Evolutionary conservation across 495 filamentous ascomycete genomes (phyloP).

Genomic region (Lentithecium fluviatile): DNA sequence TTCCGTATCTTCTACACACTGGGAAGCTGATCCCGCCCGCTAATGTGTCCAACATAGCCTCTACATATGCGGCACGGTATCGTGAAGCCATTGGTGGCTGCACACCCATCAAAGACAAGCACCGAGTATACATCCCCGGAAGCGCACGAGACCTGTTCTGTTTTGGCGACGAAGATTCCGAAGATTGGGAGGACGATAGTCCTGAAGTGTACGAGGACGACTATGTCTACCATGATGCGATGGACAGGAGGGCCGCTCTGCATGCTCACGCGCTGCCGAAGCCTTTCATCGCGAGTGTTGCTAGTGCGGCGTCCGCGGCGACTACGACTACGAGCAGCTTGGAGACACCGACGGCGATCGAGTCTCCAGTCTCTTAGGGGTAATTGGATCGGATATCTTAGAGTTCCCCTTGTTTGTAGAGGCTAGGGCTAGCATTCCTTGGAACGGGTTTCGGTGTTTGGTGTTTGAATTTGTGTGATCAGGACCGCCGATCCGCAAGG

Average conservation of each 20-base stretch:
- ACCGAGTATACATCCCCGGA: conserved; percentile 15
- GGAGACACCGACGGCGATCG: too few species aligned
- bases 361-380: too few species aligned
- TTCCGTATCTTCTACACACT: conserved; percentile 37
- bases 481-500: too few species aligned
- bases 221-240: neutral
- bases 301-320: neutral
- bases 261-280: neutral
- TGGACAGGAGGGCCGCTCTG: neutral
- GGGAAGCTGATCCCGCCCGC: conserved; percentile 23
- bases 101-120: conserved; percentile 24
- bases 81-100: conserved; percentile 41
- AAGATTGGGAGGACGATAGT: conserved; percentile 33
- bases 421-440: too few species aligned
- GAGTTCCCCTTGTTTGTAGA: too few species aligned
- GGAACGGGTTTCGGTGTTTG: too few species aligned
- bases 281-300: neutral
- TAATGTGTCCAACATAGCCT: conserved; percentile 6
- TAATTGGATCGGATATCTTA: too few species aligned
- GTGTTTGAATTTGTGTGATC: too few species aligned
- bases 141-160: conserved; percentile 44
- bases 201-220: neutral
- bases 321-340: neutral
- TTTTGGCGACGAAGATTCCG: conserved; percentile 36
- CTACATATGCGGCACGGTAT: conserved; percentile 29